Evolutionary conservation across 208 protist genomes (phyloP).

Genomic region (Leishmania lainsoni): DNA sequence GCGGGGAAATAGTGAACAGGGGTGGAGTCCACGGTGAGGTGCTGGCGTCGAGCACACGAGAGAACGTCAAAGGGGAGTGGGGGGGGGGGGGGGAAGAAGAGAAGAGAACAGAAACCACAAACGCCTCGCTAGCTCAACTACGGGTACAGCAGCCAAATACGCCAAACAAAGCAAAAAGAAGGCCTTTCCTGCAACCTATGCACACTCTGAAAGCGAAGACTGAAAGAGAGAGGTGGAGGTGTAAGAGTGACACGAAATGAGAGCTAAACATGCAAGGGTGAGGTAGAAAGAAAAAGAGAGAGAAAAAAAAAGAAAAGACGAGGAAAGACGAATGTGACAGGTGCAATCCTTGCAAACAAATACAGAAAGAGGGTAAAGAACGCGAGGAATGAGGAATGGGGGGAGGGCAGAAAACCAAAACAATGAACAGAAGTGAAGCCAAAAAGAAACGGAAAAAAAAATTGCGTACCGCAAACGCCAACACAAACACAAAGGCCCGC

Average conservation of each 20-base stretch:
- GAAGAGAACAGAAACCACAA: background rate
- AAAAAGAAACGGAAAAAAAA: conserved; percentile 17
- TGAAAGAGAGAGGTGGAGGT: conserved; percentile 3
- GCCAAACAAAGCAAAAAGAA: background rate
- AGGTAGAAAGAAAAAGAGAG: conserved; percentile 5
- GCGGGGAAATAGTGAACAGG: background rate
- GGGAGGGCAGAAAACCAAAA: background rate
- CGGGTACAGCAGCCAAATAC: background rate
- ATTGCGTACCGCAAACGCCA: background rate
- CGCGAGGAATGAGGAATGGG: background rate
- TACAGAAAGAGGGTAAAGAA: background rate
- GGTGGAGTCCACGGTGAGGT: background rate
- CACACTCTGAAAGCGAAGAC: conserved; percentile 16
- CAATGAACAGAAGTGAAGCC: background rate
- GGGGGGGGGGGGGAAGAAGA: background rate
- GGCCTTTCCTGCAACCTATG: background rate
- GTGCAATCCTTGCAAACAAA: background rate
- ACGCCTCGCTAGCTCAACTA: background rate
- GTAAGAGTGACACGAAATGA: background rate
- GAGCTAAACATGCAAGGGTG: background rate
- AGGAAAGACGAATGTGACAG: background rate
- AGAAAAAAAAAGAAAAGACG: background rate
- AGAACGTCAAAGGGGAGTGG: background rate
- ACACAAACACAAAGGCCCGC: background rate
- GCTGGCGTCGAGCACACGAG: background rate